These are phyloP conservation scores for Amphirosellinia nigrospora DNA, from an alignment of 495 filamentous ascomycete genomes.

Conservation along the genomic window DNA sequence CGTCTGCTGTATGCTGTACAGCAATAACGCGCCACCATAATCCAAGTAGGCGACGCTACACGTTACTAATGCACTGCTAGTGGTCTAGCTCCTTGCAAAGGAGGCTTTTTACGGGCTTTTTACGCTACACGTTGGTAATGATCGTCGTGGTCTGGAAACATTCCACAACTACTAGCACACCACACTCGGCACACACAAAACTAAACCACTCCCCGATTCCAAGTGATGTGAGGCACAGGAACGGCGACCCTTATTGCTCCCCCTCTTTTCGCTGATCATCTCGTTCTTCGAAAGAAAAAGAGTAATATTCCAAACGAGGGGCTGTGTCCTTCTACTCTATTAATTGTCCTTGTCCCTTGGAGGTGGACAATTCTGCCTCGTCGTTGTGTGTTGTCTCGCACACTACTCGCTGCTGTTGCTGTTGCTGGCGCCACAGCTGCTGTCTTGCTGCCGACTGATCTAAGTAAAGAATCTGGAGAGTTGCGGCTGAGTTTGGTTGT, in stretches of 20 bases:
- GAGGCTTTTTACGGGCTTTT: no score
- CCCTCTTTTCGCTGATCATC: constrained; percentile 16
- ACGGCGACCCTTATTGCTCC: constrained; percentile 17
- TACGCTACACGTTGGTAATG: constrained; percentile 23
- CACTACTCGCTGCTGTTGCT: not conserved
- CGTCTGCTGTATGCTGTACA: not conserved
- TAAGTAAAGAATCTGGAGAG: not conserved
- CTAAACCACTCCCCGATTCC: constrained; percentile 24
- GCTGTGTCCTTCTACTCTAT: constrained; percentile 9
- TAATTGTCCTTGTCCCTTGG: not conserved
- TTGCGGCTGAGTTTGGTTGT: constrained; percentile 6
- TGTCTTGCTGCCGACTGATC: constrained; percentile 11
- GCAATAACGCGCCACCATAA: not conserved
- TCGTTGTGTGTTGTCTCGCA: constrained; percentile 14
- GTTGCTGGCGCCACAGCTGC: constrained; percentile 9
- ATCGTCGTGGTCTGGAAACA: constrained; percentile 31
- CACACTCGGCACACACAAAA: constrained; percentile 28
- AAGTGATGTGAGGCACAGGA: constrained; percentile 11
- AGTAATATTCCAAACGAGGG: not conserved
- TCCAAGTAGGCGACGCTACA: not conserved
- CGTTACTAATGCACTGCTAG: constrained; percentile 12
- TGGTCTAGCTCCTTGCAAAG: constrained; percentile 4
- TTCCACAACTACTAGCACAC: constrained; percentile 24
- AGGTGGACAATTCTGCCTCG: constrained; percentile 13
- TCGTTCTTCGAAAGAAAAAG: constrained; percentile 1